Conservation (phyloP, 2,329 filamentous ascomycete genomes). For the Colletotrichum horii region DNA sequence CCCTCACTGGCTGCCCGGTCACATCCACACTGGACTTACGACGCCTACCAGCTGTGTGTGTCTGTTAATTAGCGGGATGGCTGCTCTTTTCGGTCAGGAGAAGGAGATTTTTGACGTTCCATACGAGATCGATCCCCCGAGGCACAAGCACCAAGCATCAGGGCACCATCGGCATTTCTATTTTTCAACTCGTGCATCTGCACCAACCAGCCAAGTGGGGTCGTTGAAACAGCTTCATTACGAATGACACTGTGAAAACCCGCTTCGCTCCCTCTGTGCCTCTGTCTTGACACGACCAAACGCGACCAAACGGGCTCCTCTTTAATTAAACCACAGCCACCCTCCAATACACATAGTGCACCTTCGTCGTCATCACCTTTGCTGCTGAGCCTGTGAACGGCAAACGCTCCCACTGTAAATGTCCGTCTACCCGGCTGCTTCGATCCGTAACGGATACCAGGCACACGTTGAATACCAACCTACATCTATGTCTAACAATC, state of each 20-base stretch:
- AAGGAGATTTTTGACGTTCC: neutral
- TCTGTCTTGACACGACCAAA: neutral
- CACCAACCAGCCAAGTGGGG: slow-evolving; percentile 8
- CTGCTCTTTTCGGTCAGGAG: neutral
- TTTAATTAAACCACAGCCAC: slow-evolving; percentile 18
- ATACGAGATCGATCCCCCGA: slow-evolving; percentile 17
- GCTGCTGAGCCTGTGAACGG: neutral
- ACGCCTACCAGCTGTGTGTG: neutral
- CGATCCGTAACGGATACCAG: neutral
- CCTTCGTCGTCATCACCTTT: slow-evolving; percentile 1
- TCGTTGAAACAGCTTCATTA: slow-evolving; percentile 22
- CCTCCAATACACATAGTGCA: neutral
- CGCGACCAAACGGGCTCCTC: neutral
- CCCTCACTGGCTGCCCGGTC: neutral
- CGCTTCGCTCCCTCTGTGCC: neutral
- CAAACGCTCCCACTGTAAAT: neutral
- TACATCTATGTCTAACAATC: neutral
- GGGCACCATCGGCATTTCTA: slow-evolving; percentile 18
- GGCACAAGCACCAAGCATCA: neutral
- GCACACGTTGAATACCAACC: neutral
- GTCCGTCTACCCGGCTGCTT: neutral
- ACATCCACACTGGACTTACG: neutral
- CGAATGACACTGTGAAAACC: slow-evolving; percentile 9
- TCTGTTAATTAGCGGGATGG: neutral
- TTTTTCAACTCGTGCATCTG: neutral